Evolutionary conservation across 768 basidiomycete species (phyloP), one percentile per base, ranked within the genome.

Genomic region (Boletus rubropictus): DNA sequence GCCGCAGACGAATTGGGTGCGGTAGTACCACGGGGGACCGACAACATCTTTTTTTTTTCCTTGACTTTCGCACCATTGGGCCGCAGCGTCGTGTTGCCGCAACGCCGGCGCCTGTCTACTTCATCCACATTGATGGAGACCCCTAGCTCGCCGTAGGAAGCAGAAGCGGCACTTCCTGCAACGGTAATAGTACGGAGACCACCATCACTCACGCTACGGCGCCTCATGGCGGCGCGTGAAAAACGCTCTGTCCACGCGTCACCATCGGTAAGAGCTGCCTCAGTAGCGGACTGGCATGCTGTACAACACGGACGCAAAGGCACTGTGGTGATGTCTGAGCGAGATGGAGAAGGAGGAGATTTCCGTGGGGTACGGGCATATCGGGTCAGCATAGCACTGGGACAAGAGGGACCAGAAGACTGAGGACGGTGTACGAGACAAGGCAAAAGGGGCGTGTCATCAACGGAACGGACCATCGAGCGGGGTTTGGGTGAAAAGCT

Each of bases 291-390:
- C 33, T 77, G 72, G 58, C 87, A 89, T 37, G 79, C 75, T 8
- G 72, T 62, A 56, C 87, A 89, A 63, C 87, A 89, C 11, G 80
- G 72, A 35, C 87, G 80, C 14, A 89, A 68, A 7, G 87, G 87
- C 1, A 89, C 65, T 0, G 82, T 87, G 25, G 71, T 52, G 21
- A 65, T 50, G 33, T 72, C 63, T 14, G 73, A 54, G 17, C 67
- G 70, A 39, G 71, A 69, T 24, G 73, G 70, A 37, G 61, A 64
- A 49, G 49, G 56, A 44, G 53, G 54, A 40, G 54, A 44, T 51
- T 49, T 64, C 32, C 56, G 65, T 29, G 45, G 50, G 33, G 37
- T 38, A 44, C 40, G 62, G 21, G 44, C 28, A n/a, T 49, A 52
- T 41, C 59, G 50, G 39, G 33, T 21, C 38, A 38, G 11, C 17